These are phyloP conservation scores for Suillus alpinus DNA, from an alignment of 768 basidiomycete species.

Conservation along the genomic window DNA sequence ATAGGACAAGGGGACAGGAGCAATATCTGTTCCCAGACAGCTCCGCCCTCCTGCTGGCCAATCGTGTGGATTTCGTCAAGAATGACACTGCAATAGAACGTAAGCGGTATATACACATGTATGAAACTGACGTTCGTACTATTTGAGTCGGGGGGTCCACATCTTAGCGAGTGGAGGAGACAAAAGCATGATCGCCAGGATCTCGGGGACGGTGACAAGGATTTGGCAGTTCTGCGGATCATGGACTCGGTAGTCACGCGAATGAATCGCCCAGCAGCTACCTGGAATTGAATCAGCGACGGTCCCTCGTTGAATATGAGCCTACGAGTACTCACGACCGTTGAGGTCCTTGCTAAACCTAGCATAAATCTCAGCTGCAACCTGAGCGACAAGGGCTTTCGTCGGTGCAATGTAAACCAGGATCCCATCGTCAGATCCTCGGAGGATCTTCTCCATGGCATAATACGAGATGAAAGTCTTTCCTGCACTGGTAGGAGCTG, in stretches of 20 bases:
- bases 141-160: conserved; percentile 64
- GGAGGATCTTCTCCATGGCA: conserved; percentile 69
- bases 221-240: conserved; percentile 70
- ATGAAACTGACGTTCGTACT: conserved; percentile 32
- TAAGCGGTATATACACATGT: conserved; percentile 2
- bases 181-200: conserved; percentile 65
- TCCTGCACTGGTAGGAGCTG: conserved; percentile 70
- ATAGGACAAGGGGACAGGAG: conserved; percentile 68
- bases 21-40: conserved; percentile 75
- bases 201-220: conserved; percentile 70
- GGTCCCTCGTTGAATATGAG: not conserved
- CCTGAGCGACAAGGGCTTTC: conserved; percentile 70
- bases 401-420: conserved; percentile 75
- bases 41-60: conserved; percentile 65
- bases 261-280: conserved; percentile 64
- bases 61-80: conserved; percentile 59
- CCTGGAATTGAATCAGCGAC: conserved; percentile 32
- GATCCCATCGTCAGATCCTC: conserved; percentile 62
- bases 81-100: conserved; percentile 48
- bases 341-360: conserved; percentile 58
- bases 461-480: conserved; percentile 80
- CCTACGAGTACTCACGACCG: conserved; percentile 34
- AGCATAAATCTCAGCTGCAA: conserved; percentile 72
- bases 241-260: conserved; percentile 60
- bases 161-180: conserved; percentile 58